phyloP scores from a whole-genome alignment of 2,329 filamentous ascomycete species.

The Biscogniauxia mediterranea region DNA sequence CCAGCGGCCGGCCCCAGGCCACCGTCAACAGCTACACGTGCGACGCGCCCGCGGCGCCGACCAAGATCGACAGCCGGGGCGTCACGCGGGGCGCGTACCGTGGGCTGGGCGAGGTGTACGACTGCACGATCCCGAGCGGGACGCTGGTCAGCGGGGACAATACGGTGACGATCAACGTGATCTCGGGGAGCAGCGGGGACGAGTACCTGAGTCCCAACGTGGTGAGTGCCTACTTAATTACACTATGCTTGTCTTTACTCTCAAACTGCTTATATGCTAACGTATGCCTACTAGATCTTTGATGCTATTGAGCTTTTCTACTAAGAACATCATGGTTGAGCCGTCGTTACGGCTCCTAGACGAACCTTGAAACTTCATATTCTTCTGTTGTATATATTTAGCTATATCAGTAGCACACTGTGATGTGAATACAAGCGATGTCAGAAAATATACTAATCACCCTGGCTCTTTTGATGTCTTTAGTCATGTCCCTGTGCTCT shows the following conservation, averaged over 20 bases:
- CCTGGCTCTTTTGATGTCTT: neutral
- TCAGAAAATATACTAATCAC: neutral
- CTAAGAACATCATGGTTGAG: conserved; percentile 8
- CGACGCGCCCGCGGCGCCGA: conserved; percentile 31
- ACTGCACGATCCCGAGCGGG: conserved; percentile 48
- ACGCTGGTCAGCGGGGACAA: conserved; percentile 51
- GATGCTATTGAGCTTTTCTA: conserved; percentile 33
- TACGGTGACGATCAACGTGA: conserved; percentile 51
- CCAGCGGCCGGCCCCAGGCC: conserved; percentile 47
- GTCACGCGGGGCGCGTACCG: conserved; percentile 56
- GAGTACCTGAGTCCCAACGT: conserved; percentile 49
- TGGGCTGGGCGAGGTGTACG: conserved; percentile 53
- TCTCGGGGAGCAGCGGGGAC: conserved; percentile 48
- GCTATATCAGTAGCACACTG: neutral
- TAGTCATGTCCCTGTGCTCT: neutral
- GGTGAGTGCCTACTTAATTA: conserved; percentile 22
- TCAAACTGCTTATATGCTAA: conserved; percentile 4
- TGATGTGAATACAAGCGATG: neutral
- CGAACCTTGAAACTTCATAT: neutral
- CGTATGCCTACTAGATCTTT: conserved; percentile 18
- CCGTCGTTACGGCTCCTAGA: neutral
- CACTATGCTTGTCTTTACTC: neutral
- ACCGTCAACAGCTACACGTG: conserved; percentile 33
- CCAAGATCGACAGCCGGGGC: conserved; percentile 52
- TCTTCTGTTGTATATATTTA: neutral